A percentile compares a stretch with the other conserved stretches of the same genome.
Conservation (phyloP, 2,329 filamentous ascomycete species). For the Colletotrichum chlorophyti region DNA sequence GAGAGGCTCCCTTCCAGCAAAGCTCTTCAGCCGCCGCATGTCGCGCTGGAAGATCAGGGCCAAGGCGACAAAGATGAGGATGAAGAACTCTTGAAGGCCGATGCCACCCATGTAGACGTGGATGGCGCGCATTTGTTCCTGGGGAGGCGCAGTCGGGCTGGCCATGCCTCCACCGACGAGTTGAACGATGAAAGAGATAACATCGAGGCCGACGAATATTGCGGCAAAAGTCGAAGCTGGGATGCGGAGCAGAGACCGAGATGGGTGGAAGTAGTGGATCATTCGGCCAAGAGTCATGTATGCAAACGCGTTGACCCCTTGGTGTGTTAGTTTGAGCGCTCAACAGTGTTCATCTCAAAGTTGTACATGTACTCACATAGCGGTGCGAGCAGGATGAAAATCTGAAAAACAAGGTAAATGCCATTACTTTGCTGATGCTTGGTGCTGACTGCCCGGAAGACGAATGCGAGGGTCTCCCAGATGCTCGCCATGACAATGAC, state of each 20-base stretch:
- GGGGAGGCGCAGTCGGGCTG: conserved; percentile 33
- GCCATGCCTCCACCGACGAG: conserved; percentile 41
- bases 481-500: conserved; percentile 44
- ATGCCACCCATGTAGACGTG: conserved; percentile 59
- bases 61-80: conserved; percentile 52
- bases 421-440: conserved; percentile 34
- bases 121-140: conserved; percentile 39
- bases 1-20: background rate
- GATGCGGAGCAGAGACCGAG: conserved; percentile 43
- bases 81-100: conserved; percentile 56
- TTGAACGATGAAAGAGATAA: conserved; percentile 43
- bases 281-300: conserved; percentile 55
- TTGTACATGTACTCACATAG: conserved; percentile 31
- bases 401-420: conserved; percentile 34
- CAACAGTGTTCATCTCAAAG: background rate
- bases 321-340: background rate
- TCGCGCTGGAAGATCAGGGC: conserved; percentile 44
- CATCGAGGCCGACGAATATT: conserved; percentile 48
- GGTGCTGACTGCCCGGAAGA: conserved; percentile 37
- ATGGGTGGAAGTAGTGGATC: conserved; percentile 50
- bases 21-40: conserved; percentile 32
- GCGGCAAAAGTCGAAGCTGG: conserved; percentile 43
- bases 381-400: conserved; percentile 38
- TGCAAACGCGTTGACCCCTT: conserved; percentile 54
- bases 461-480: conserved; percentile 39